A percentile compares a stretch with the other conserved stretches of the same genome.
Evolutionary conservation across 2,329 filamentous ascomycete genomes (phyloP).

Genomic region (Aspergillus alliaceus): DNA sequence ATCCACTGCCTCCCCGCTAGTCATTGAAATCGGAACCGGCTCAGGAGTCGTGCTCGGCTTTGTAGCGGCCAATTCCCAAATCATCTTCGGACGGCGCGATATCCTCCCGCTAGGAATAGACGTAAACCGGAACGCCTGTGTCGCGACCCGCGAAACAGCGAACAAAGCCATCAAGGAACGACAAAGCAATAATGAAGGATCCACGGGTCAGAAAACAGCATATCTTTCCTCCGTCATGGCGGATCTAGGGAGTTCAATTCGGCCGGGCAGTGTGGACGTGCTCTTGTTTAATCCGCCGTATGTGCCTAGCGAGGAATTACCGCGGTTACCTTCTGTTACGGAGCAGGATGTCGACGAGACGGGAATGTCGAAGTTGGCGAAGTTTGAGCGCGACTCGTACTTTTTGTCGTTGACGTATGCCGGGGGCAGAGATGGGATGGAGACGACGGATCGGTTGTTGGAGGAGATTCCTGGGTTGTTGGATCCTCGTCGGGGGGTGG

Average conservation of each 20-base stretch:
- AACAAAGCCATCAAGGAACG: constrained; percentile 46
- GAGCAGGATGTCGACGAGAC: constrained; percentile 26
- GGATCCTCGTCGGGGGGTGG: constrained; percentile 66
- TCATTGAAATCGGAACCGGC: constrained; percentile 85
- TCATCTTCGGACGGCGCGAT: constrained; percentile 70
- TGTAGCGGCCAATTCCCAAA: constrained; percentile 69
- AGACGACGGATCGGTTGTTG: constrained; percentile 80
- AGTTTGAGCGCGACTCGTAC: constrained; percentile 78
- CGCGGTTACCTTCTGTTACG: constrained; percentile 47
- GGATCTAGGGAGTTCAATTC: constrained; percentile 67
- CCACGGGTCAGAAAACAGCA: constrained; percentile 32
- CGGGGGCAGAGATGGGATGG: constrained; percentile 88
- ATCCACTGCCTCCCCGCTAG: constrained; percentile 50
- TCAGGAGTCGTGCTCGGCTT: constrained; percentile 95
- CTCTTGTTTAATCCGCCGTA: constrained; percentile 97
- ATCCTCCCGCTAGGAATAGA: constrained; percentile 77
- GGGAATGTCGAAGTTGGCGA: constrained; percentile 28
- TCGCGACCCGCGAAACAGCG: constrained; percentile 71
- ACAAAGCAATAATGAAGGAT: constrained; percentile 2
- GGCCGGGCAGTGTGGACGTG: constrained; percentile 67
- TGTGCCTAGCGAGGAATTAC: constrained; percentile 79
- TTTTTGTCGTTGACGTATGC: constrained; percentile 85
- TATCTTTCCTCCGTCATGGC: constrained; percentile 69
- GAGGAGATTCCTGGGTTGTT: constrained; percentile 66
- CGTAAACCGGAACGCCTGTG: constrained; percentile 80